Percentiles rank a stretch among this genome's conserved stretches.
phyloP scores from a whole-genome alignment of 768 basidiomycete genomes.

The Cystobasidium tubakii region DNA sequence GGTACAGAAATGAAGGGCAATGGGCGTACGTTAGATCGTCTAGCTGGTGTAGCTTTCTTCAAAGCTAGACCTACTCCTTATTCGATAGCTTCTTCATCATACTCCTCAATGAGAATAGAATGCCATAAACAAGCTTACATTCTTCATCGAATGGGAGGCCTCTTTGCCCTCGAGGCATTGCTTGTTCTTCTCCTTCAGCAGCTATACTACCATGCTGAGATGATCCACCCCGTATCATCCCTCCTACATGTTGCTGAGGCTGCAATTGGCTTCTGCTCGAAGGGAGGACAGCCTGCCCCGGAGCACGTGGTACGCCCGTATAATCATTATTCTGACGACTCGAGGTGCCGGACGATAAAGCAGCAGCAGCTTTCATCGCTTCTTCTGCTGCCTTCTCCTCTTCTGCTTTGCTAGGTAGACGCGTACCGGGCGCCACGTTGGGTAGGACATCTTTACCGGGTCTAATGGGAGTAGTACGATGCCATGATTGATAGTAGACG shows the following conservation, averaged over 20 bases:
- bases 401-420: background rate
- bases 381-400: background rate
- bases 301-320: conserved; percentile 55
- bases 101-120: conserved; percentile 79
- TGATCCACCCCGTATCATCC: no score
- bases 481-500: conserved; percentile 94
- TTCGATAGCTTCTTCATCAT: conserved; percentile 80
- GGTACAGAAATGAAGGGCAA: no score
- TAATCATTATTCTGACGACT: conserved; percentile 38
- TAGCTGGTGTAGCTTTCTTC: no score
- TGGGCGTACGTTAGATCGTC: no score
- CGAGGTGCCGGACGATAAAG: background rate
- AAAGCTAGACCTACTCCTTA: conserved; percentile 45
- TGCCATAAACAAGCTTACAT: conserved; percentile 92
- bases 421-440: conserved; percentile 59
- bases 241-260: conserved; percentile 49
- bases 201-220: no score
- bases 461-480: conserved; percentile 68
- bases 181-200: conserved; percentile 38
- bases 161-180: conserved; percentile 51
- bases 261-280: conserved; percentile 59
- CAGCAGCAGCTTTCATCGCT: background rate
- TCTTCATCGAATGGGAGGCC: conserved; percentile 92
- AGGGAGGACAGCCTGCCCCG: conserved; percentile 63
- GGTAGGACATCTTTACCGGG: conserved; percentile 67